Conservation (phyloP, 352 stramenopile species). For the Globisporangium ultimum region DNA sequence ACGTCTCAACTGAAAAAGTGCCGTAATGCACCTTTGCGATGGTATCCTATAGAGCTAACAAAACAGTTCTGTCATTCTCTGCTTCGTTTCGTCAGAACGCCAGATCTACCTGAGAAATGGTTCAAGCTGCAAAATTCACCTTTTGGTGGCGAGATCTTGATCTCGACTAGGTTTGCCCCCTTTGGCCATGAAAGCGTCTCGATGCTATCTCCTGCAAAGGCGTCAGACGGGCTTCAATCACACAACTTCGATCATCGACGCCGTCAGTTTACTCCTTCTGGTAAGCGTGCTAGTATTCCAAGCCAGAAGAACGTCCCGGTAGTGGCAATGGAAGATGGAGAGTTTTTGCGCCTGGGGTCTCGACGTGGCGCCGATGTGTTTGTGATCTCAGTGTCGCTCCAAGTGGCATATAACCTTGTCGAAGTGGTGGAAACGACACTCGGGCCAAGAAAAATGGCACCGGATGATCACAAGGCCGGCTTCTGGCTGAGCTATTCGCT, state of each 20-base stretch:
- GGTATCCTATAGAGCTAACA: too few species aligned
- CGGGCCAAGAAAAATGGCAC: neutral
- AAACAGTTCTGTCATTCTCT: neutral
- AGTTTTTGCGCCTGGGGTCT: constrained; percentile 53
- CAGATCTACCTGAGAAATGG: constrained; percentile 64
- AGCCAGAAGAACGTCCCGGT: neutral
- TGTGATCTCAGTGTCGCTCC: constrained; percentile 58
- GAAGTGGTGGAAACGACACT: constrained; percentile 11
- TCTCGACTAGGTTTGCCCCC: constrained; percentile 25
- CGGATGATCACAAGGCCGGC: constrained; percentile 19
- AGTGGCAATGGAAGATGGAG: constrained; percentile 24
- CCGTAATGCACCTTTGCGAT: too few species aligned
- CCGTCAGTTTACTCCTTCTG: neutral
- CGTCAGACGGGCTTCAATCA: neutral
- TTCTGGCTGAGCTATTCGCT: constrained; percentile 86
- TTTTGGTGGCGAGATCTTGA: constrained; percentile 65
- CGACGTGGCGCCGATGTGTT: constrained; percentile 45
- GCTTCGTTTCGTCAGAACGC: constrained; percentile 32
- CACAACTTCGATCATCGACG: neutral
- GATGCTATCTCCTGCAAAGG: neutral
- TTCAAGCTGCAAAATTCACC: constrained; percentile 69
- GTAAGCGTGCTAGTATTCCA: neutral
- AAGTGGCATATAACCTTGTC: constrained; percentile 32
- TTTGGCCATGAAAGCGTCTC: neutral
- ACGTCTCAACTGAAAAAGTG: neutral